Base-by-base conservation (phyloP, 441 rosid genomes). In the Raphanus hybrid region DNA sequence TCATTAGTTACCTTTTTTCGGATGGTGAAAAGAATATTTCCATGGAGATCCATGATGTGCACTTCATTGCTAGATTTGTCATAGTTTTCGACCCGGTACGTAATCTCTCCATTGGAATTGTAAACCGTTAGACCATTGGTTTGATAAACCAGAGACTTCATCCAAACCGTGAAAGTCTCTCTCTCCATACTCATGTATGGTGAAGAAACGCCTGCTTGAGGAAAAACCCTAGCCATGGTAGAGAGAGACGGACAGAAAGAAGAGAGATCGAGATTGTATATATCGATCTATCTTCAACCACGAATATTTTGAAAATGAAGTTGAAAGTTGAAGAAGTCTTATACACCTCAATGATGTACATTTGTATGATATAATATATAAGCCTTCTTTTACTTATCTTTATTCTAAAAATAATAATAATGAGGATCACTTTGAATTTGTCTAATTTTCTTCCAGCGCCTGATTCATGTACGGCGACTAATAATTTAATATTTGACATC, bases 81-180 rank as follows among this genome's bases (percentile, higher is more conserved):
- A 32, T 91, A 93, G 71, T 91, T 91, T 75, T 93, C 97, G 12
- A 93, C 87, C 8, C 97, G 87, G 70, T 86, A 93, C 14, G 82
- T 88, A 6, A 91, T 81, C 5, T 84, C 85, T 0, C 98, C 97
- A 9, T 78, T 84, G 59, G 88, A 81, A 74, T 90, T 84, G 52
- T 78, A 93, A 72, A 88, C 85, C 3, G 98, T 93, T 89, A 92
- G 91, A 5, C 98, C 98, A 62, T 91, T 85, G 62, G 86, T 81
- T 57, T 90, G 88, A 84, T 87, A 85, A 65, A 93, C 85, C 8
- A 93, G 81, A 15, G 98, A 93, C 78, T 91, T 91, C 97, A 93
- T 91, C 98, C 98, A 91, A 73, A 93, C 69, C 23, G 98, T 93
- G 78, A 85, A 93, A 15, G 79, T 84, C 82, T 88, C 90, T 70